Percentiles rank a stretch among this genome's conserved stretches.
phyloP scores from a whole-genome alignment of 371 early-diverging fungal genomes.

The Actinomucor elegans region DNA sequence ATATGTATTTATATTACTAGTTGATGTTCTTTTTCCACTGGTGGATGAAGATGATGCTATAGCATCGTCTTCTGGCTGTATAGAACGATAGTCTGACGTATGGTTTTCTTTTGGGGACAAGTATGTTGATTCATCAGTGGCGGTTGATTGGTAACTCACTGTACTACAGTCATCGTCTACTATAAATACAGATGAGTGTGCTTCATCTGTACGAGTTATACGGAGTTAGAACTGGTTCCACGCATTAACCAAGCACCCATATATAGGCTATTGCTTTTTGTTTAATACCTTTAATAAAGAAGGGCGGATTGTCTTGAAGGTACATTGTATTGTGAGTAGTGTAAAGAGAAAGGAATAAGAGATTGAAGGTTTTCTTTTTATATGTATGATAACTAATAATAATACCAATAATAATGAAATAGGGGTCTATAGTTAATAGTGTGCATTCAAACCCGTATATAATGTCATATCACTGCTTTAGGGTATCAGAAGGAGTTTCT shows the following conservation, averaged over 20 bases:
- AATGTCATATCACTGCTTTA: too few species aligned
- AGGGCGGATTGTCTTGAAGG: slow-evolving; percentile 3
- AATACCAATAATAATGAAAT: too few species aligned
- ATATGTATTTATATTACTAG: not conserved
- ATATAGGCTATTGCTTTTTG: not conserved
- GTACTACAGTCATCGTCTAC: slow-evolving; percentile 16
- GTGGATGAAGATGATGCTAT: not conserved
- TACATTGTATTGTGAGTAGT: too few species aligned
- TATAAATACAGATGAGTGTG: slow-evolving; percentile 1
- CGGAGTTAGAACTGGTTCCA: not conserved
- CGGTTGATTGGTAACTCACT: slow-evolving; percentile 6
- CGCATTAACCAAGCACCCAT: slow-evolving; percentile 1
- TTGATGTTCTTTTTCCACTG: not conserved
- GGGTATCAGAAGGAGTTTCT: too few species aligned
- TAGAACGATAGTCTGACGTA: not conserved
- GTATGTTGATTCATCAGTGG: slow-evolving; percentile 4
- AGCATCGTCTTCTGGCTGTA: not conserved
- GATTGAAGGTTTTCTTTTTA: too few species aligned
- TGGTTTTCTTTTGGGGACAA: not conserved
- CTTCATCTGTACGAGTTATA: not conserved
- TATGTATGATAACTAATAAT: too few species aligned
- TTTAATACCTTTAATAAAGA: slow-evolving; percentile 8
- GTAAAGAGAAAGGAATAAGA: too few species aligned
- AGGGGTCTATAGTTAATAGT: too few species aligned
- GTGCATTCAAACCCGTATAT: too few species aligned